Base-by-base conservation (phyloP, 352 stramenopile species). In the Pythium oligandrum region DNA sequence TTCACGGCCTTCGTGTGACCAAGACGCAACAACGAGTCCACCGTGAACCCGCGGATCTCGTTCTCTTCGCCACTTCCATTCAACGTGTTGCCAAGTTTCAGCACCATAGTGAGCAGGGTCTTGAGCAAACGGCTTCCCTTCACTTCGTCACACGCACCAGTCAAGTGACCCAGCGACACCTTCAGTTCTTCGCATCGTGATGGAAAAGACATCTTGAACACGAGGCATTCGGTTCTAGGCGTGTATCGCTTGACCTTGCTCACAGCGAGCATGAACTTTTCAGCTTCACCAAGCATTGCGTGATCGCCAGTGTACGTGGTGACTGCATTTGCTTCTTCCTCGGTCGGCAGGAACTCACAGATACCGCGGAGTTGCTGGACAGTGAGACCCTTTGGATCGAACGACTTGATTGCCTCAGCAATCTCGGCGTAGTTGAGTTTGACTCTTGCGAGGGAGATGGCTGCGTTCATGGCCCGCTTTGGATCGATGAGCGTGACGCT, bases 401-500 rank as follows among this genome's bases (percentile, higher is more conserved):
- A 90, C 7, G 73, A 75, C 30, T 59, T 49, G 34, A 96, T 77
- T 4, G 78, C 82, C 12, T 85, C 62, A 57, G 86, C 71, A 38
- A 98, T 89, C 44, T 93, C 86, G 0, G 73, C 66, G 68, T 98
- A 97, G 26, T 88, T 89, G 40, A 98, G 71, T 66, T 98, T 98
- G 34, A 99, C 77, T 51, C 96, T 69, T 4, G 93, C 90, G 3
- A 99, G 71, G 34, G 96, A 97, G 55, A 99, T 99, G 1, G 90
- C 96, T 35, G 91, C 94, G 68, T 99, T 99, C 93, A 98, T 99
- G 8, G 90, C 96, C 36, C 94, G 86, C 63, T 98, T 99, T 8
- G 81, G 86, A 68, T 98, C 93, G 61, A 98, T 94, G 53, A 99
- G 56, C 68, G 78, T 75, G 51, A 98, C 75, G 65, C 80, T 66